Base-by-base conservation (phyloP, 2,329 filamentous ascomycete genomes). In the Alternaria triticimaculans region DNA sequence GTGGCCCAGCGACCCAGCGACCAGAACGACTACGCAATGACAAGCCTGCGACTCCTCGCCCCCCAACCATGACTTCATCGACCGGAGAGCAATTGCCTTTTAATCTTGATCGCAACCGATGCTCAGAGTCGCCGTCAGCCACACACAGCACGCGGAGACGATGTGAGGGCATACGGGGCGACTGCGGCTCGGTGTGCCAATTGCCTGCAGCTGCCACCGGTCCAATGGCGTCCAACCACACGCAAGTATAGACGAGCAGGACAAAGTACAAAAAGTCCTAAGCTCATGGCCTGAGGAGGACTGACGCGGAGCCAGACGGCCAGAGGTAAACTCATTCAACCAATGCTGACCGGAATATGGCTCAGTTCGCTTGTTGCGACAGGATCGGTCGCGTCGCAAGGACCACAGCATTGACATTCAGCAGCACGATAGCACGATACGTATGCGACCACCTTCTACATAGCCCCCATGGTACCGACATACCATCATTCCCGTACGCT, bases 271-370 rank as follows among this genome's bases (percentile, higher is more conserved):
- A 23, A 23, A 23, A 23, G 23, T 23, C 23, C 5, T 6, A 23
- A 23, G 23, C 23, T 23, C 23, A 6, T 33, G 30, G 3, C 6
- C 14, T 33, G 6, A 8, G 3, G 30, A 33, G 30, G 6, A 4
- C 33, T 37, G 33, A 37, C 1, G 6, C 33, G 3, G 33, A n/a
- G 33, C 33, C 33, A 37, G 33, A 37, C 7, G 4, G 33, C 6
- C 0, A 37, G 3, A 37, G 33, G 33, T 5, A n/a, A 37, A 4
- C 33, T 4, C 4, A n/a, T 37, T 4, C 2, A 8, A 0, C 33
- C 33, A 4, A 9, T 9, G 15, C 33, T 8, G 0, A 2, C 7
- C n/a, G 33, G 6, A 37, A 4, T 8, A 37, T 2, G 3, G 2
- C 33, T 37, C 33, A 37, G 0, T 37, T 37, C 15, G 33, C 33